Evolutionary conservation across 495 filamentous ascomycete genomes (phyloP).

Genomic region (Xylaria telfairii): DNA sequence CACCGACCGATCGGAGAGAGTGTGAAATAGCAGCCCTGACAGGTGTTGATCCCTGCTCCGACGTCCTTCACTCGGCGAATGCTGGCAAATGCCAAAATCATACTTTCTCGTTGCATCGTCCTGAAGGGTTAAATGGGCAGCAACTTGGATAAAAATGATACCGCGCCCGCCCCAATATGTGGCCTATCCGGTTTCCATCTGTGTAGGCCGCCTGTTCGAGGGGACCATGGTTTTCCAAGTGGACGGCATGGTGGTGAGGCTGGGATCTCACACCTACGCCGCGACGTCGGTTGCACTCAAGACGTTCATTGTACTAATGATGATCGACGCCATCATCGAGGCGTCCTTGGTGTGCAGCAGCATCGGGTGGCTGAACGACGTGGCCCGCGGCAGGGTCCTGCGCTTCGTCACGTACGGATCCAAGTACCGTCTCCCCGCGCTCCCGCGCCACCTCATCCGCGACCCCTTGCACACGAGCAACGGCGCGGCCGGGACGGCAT

Average conservation of each 20-base stretch:
- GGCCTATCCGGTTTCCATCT: not conserved
- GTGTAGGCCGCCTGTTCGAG: not conserved
- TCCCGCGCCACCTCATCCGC: conserved; percentile 49
- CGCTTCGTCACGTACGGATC: conserved; percentile 38
- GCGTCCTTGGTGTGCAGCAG: conserved; percentile 55
- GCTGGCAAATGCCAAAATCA: not conserved
- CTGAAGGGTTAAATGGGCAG: not conserved
- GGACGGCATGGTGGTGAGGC: not conserved
- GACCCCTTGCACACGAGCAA: conserved; percentile 59
- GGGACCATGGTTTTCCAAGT: conserved; percentile 8
- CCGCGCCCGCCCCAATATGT: not conserved
- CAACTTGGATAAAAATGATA: not conserved
- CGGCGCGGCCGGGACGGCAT: conserved; percentile 56
- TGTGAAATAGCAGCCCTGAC: not conserved
- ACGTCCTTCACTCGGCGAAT: too few species aligned
- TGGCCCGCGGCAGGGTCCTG: conserved; percentile 39
- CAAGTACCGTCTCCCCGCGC: conserved; percentile 44
- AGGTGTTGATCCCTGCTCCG: not conserved
- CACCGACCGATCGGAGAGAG: not conserved
- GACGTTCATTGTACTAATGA: conserved; percentile 40
- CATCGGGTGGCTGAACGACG: conserved; percentile 54
- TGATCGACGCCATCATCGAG: conserved; percentile 52
- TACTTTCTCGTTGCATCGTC: not conserved
- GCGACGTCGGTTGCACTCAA: conserved; percentile 9
- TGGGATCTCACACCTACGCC: not conserved